Conservation (phyloP, 345 rosid genomes). For the Garcia nutans region DNA sequence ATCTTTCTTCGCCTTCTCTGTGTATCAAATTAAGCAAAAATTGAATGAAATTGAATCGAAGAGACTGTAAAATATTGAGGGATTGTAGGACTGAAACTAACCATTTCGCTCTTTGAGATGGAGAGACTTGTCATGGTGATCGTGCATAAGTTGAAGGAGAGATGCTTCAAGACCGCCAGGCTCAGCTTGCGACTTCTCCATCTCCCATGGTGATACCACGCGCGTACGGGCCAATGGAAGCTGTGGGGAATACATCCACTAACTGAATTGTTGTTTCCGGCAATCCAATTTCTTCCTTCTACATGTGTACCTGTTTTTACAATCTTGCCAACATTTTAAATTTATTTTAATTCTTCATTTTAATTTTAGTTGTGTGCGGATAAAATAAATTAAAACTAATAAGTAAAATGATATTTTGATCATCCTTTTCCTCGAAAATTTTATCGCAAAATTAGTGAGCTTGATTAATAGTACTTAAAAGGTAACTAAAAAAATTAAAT, state of each 20-base stretch:
- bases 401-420: no score
- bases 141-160: constrained; percentile 55
- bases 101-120: constrained; percentile 67
- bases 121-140: constrained; percentile 56
- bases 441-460: no score
- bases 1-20: constrained; percentile 75
- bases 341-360: no score
- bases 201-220: constrained; percentile 4
- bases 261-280: no score
- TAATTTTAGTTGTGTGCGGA: no score
- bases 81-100: constrained; percentile 12
- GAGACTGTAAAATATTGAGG: background rate
- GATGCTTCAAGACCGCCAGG: constrained; percentile 49
- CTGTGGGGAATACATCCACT: constrained; percentile 8
- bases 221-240: constrained; percentile 6
- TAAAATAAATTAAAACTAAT: no score
- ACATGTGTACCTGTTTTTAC: no score
- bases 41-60: background rate
- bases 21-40: background rate
- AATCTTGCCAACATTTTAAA: no score
- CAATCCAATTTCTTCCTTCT: no score
- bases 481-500: no score
- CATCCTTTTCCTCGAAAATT: no score
- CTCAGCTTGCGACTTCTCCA: constrained; percentile 16
- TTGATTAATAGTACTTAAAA: no score